A percentile compares a stretch with the other conserved stretches of the same genome.
Conservation (phyloP, 768 basidiomycete genomes). For the Tylopilus felleus region DNA sequence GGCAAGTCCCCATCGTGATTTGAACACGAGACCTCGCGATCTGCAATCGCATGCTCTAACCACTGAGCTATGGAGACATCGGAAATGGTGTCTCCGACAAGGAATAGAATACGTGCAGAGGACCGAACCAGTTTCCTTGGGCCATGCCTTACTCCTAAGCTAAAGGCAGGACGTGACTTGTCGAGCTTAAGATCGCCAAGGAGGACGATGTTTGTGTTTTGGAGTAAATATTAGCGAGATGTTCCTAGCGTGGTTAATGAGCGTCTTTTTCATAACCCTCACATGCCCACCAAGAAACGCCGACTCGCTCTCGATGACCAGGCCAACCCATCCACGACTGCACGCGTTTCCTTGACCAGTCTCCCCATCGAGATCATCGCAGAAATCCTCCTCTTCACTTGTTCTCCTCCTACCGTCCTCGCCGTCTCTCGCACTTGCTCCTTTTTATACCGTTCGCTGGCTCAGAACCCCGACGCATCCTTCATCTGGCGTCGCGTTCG, state of each 20-base stretch:
- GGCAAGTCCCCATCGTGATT: background rate
- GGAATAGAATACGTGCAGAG: too few relatives aligned
- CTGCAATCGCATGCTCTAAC: background rate
- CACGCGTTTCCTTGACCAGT: conserved; percentile 8
- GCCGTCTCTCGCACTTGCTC: conserved; percentile 58
- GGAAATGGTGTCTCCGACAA: background rate
- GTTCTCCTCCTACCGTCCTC: conserved; percentile 55
- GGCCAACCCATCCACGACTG: background rate
- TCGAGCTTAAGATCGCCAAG: too few relatives aligned
- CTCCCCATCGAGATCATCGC: conserved; percentile 64
- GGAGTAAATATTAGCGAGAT: too few relatives aligned
- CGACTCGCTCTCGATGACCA: background rate
- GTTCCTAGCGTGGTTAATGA: too few relatives aligned
- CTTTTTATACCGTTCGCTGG: conserved; percentile 48
- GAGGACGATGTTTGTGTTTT: too few relatives aligned
- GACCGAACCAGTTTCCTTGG: too few relatives aligned
- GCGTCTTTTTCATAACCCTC: background rate
- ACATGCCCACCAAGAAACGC: conserved; percentile 4
- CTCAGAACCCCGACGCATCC: conserved; percentile 38
- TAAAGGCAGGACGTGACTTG: too few relatives aligned
- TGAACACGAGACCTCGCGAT: background rate
- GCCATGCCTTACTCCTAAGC: too few relatives aligned
- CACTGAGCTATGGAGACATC: background rate
- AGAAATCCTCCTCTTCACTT: conserved; percentile 53
- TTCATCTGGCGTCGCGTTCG: conserved; percentile 63